Conservation (phyloP, 169 alveolate genomes). For the Plasmodium relictum region DNA sequence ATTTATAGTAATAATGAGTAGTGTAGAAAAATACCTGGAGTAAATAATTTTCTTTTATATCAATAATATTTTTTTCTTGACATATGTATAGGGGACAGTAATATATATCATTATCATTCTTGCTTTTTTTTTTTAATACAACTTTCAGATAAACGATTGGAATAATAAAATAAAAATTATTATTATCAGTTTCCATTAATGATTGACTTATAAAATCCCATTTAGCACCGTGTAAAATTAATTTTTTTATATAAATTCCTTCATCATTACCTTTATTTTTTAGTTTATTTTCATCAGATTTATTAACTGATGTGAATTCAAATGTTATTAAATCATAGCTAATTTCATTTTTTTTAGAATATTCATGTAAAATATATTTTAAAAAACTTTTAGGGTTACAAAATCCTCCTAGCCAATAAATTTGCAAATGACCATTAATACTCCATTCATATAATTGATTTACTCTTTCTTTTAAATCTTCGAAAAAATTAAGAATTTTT, state of each 20-base stretch:
- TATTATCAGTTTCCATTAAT: constrained; percentile 93
- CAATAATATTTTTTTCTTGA: constrained; percentile 81
- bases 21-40: constrained; percentile 25
- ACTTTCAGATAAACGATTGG: constrained; percentile 95
- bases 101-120: constrained; percentile 84
- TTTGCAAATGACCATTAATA: constrained; percentile 47
- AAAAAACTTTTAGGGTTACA: constrained; percentile 72
- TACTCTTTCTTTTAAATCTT: constrained; percentile 72
- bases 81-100: constrained; percentile 94
- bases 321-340: constrained; percentile 70
- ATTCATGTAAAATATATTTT: constrained; percentile 74
- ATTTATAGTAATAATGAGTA: background rate
- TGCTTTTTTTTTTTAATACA: constrained; percentile 87
- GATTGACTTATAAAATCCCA: constrained; percentile 93
- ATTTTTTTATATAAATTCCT: constrained; percentile 93
- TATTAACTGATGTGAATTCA: constrained; percentile 41
- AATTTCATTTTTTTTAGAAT: constrained; percentile 72
- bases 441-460: constrained; percentile 77
- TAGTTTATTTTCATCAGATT: constrained; percentile 56
- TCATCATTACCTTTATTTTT: constrained; percentile 83
- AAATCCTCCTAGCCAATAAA: constrained; percentile 76
- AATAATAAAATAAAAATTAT: constrained; percentile 91
- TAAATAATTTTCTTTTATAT: constrained; percentile 79
- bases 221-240: constrained; percentile 95
- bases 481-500: constrained; percentile 44